Base-by-base conservation (phyloP, 2,329 filamentous ascomycete genomes). In the Trichoderma guizhouense region DNA sequence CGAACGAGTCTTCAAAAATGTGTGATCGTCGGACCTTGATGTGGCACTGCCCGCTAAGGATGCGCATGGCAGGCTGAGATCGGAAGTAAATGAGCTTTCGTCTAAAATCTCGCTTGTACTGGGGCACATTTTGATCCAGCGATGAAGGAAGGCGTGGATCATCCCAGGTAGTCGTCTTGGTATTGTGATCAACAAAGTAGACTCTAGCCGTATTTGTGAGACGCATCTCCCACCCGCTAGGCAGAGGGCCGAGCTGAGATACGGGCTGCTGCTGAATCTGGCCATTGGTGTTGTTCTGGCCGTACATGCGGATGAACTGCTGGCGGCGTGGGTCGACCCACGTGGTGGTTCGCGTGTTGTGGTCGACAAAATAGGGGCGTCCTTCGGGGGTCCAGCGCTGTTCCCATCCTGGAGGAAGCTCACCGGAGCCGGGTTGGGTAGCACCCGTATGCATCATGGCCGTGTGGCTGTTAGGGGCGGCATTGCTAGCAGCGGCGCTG, bases 171-270 rank as follows among this genome's bases (percentile, higher is more conserved):
- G 96, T 99, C 0, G 96, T 99, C 86, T 99, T 99, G 58, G 96
- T 99, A 84, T 99, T 99, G 84, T 99, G 96, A 79, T 99, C 96
- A 58, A 99, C 96, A 82, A 99, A 99, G 84, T 99, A 99, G 18
- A 99, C 96, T 72, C 96, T 89, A 32, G 96, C 96, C 15, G 96
- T 99, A 82, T 99, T 98, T 68, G 96, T 99, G 66, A 99, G 90
- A 73, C 96, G 93, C 96, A 99, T 99, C 86, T 99, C 96, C 96
- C 96, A 99, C 3, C 96, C 96, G 78, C 96, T 98, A 3, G 96
- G 96, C 62, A 99, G 83, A 30, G 96, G 96, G 5, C 96, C 96
- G 60, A 99, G 88, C 81, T 99, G 96, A 2, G 96, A 98, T 2
- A 99, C 96, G 1, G 96, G 95, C 83, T 99, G 96, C 80, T 98